Percentiles rank a stretch among this genome's conserved stretches.
These are phyloP conservation scores for Cladorrhinum sp. DNA, from an alignment of 2,329 filamentous ascomycete genomes.

Conservation along the genomic window DNA sequence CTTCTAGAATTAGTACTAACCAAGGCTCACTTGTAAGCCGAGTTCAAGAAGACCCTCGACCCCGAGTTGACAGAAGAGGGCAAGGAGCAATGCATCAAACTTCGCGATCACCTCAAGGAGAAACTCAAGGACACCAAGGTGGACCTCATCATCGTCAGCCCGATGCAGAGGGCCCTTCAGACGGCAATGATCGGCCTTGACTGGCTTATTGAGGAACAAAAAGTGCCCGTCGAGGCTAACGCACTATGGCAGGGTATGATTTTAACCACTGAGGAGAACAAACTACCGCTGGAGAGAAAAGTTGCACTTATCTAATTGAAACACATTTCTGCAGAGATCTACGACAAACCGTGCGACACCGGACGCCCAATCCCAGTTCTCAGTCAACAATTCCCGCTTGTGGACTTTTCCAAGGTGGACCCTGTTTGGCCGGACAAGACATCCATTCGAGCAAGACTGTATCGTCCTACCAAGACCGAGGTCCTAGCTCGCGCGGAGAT, in stretches of 20 bases:
- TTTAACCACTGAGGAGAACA: too few relatives aligned
- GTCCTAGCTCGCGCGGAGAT: constrained; percentile 54
- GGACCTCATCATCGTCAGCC: constrained; percentile 58
- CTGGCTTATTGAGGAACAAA: constrained; percentile 54
- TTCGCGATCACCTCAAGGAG: constrained; percentile 41
- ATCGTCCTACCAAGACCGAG: constrained; percentile 51
- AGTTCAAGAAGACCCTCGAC: constrained; percentile 45
- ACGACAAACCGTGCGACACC: constrained; percentile 58
- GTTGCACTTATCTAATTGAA: neutral
- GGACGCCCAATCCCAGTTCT: constrained; percentile 48
- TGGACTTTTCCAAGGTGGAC: constrained; percentile 57
- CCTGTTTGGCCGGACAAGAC: constrained; percentile 62
- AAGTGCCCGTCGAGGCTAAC: constrained; percentile 52
- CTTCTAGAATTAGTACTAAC: neutral
- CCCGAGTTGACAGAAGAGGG: constrained; percentile 49
- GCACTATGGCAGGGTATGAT: constrained; percentile 61
- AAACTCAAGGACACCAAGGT: constrained; percentile 43
- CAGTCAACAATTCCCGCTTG: constrained; percentile 46
- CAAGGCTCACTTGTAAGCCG: neutral
- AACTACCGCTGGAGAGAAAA: too few relatives aligned
- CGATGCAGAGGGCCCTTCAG: constrained; percentile 63
- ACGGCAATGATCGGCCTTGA: constrained; percentile 57
- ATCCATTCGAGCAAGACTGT: constrained; percentile 42
- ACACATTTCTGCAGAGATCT: constrained; percentile 42
- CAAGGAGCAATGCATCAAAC: constrained; percentile 43